phyloP scores from a whole-genome alignment of 306 rosid species.

The Crotalaria pallida region DNA sequence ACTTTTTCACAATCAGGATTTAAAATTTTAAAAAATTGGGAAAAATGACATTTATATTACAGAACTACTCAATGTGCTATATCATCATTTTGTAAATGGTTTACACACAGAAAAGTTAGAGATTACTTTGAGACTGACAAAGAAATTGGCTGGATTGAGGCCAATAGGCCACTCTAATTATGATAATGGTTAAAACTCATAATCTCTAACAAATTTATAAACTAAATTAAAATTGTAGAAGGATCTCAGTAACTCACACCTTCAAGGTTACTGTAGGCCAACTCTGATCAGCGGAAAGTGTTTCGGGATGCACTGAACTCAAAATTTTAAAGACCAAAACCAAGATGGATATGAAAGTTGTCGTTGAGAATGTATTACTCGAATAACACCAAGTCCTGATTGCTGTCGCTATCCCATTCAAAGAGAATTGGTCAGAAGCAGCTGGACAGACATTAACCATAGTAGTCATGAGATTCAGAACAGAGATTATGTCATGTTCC shows the following conservation, averaged over 20 bases:
- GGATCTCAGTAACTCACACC: constrained; percentile 38
- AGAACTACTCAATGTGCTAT: neutral
- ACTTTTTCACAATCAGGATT: neutral
- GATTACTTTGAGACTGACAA: neutral
- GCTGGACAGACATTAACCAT: constrained; percentile 46
- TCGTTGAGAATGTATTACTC: constrained; percentile 32
- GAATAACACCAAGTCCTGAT: constrained; percentile 37
- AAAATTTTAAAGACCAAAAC: constrained; percentile 52
- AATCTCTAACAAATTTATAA: neutral
- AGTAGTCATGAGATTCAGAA: constrained; percentile 45
- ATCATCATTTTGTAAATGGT: neutral
- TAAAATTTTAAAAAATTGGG: neutral
- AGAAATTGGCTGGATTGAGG: neutral
- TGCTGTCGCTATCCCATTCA: constrained; percentile 54
- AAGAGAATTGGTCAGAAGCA: constrained; percentile 56
- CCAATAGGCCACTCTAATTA: neutral
- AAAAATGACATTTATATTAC: constrained; percentile 12
- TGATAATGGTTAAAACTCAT: constrained; percentile 12
- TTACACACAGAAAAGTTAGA: neutral
- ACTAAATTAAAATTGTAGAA: neutral
- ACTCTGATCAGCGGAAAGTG: constrained; percentile 53
- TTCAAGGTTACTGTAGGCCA: constrained; percentile 68
- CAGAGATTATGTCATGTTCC: constrained; percentile 49
- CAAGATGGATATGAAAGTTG: constrained; percentile 36
- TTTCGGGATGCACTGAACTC: constrained; percentile 52